These are phyloP conservation scores for Fusarium torreyae DNA, from an alignment of 2,329 filamentous ascomycete genomes.

Conservation along the genomic window DNA sequence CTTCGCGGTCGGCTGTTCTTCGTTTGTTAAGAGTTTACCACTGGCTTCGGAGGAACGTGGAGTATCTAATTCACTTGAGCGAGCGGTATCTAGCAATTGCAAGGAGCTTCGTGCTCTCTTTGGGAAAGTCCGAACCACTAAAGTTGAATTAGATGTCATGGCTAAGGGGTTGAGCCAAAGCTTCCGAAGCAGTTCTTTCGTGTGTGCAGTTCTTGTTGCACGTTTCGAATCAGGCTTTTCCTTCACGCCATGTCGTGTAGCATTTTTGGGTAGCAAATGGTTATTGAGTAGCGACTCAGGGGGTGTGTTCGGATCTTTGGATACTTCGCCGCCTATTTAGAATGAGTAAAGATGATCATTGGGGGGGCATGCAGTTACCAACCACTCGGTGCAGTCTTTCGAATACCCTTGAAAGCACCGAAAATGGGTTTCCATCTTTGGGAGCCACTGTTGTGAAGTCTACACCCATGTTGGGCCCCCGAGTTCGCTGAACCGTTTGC, in stretches of 20 bases:
- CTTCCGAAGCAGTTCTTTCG: conserved; percentile 49
- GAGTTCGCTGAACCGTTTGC: conserved; percentile 20
- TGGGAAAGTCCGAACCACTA: conserved; percentile 48
- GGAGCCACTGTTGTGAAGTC: conserved; percentile 49
- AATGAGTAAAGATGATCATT: neutral
- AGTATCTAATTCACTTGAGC: conserved; percentile 43
- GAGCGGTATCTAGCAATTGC: conserved; percentile 39
- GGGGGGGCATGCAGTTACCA: conserved; percentile 4
- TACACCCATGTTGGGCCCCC: conserved; percentile 34
- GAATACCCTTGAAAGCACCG: conserved; percentile 53
- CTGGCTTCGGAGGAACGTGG: conserved; percentile 49
- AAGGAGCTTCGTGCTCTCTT: conserved; percentile 47
- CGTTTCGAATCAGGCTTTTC: neutral
- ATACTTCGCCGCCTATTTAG: conserved; percentile 46
- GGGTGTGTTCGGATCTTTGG: conserved; percentile 23
- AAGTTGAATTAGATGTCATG: conserved; percentile 49
- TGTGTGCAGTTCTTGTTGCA: conserved; percentile 38
- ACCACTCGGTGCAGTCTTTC: conserved; percentile 50
- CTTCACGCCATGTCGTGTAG: neutral
- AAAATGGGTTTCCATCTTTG: conserved; percentile 56
- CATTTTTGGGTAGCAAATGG: conserved; percentile 5
- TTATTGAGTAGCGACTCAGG: conserved; percentile 14
- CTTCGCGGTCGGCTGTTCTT: conserved; percentile 52
- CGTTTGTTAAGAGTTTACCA: conserved; percentile 44
- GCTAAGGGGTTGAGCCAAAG: conserved; percentile 47